Evolutionary conservation across 371 early-diverging fungal genomes (phyloP).

Genomic region (Circinella minor): DNA sequence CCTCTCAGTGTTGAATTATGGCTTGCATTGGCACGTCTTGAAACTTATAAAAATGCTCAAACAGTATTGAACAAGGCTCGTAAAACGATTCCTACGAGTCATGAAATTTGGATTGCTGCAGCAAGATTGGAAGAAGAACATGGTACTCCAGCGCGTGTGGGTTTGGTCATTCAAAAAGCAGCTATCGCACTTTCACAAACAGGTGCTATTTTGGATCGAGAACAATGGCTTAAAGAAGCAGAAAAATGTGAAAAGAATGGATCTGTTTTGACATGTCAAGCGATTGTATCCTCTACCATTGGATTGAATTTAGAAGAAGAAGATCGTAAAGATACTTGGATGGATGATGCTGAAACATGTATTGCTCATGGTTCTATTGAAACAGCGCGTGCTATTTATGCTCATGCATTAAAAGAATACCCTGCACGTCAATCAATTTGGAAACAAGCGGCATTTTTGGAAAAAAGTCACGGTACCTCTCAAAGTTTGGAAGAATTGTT

Average conservation of each 20-base stretch:
- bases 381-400: conserved; percentile 91
- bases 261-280: conserved; percentile 77
- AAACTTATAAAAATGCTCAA: conserved; percentile 89
- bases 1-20: conserved; percentile 93
- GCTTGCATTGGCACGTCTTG: conserved; percentile 93
- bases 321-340: conserved; percentile 83
- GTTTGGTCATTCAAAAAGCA: conserved; percentile 74
- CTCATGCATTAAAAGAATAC: conserved; percentile 77
- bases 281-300: conserved; percentile 84
- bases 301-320: conserved; percentile 83
- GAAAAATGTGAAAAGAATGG: conserved; percentile 85
- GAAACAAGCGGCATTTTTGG: conserved; percentile 88
- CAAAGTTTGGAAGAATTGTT: conserved; percentile 82
- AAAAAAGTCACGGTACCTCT: conserved; percentile 84
- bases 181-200: conserved; percentile 69
- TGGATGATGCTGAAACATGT: conserved; percentile 88
- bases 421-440: conserved; percentile 86
- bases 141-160: conserved; percentile 69
- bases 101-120: conserved; percentile 95
- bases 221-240: conserved; percentile 92
- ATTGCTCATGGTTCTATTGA: conserved; percentile 68
- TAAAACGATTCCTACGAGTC: conserved; percentile 82
- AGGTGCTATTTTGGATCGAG: conserved; percentile 80
- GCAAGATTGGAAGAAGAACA: conserved; percentile 91
- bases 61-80: conserved; percentile 91